Base-by-base conservation (phyloP, 2,329 filamentous ascomycete species). In the Penicillium sp. region DNA sequence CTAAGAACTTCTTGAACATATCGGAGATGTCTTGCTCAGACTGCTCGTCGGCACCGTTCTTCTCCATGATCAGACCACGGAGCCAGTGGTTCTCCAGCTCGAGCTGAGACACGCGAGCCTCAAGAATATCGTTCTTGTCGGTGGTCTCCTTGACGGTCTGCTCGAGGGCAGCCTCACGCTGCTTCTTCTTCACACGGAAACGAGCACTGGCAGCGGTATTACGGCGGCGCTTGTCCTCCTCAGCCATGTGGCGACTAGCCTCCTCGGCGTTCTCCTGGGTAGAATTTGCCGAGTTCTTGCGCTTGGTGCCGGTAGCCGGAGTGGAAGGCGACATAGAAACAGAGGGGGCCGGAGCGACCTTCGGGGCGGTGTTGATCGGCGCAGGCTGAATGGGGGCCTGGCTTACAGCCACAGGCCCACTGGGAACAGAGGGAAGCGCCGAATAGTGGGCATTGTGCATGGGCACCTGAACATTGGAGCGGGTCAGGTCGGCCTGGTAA, bases 101-200 rank as follows among this genome's bases (percentile, higher is more conserved):
- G 27, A 94, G 82, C 66, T 91, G 87, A 54, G 84, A 83, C 51
- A 94, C 88, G 58, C 85, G 85, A 68, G 82, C 82, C 76, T 95
- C 90, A 5, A 96, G 82, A n/a, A 81, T 79, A 4, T 84, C 79
- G 51, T 92, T 89, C 77, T 92, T 91, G 25, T 93, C 89, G 34
- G 83, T 84, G 78, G 92, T 90, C 64, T 95, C 91, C 76, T 92
- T 92, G 68, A 91, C 87, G 5, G 85, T 88, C 72, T 85, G 86
- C 75, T 93, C 90, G 48, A 95, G 83, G 7, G 90, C 89, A 74
- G 91, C 88, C 79, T 96, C 91, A 43, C 91, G 88, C 79, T 93
- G 90, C 85, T 96, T 96, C 87, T 96, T 96, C 86, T 96, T 96
- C 68, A 95, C 87, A 57, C 91, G 88, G 82, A 96, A 96, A 34